Conservation (phyloP, 2,329 filamentous ascomycete species). For the Pseudogymnoascus sp. region DNA sequence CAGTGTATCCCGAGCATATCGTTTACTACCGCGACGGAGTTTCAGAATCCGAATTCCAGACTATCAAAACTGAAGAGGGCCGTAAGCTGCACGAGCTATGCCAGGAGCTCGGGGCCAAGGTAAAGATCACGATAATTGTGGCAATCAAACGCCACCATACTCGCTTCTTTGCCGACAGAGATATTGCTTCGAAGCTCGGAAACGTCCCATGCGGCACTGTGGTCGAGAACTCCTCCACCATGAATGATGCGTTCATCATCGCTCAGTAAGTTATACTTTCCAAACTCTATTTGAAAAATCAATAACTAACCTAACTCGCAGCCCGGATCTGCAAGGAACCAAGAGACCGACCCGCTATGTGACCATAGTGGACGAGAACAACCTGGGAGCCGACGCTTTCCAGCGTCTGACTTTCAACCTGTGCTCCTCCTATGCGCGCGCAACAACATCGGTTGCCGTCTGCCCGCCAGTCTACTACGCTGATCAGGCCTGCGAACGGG, state of each 20-base stretch:
- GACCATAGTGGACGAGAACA: constrained; percentile 74
- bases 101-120: constrained; percentile 9
- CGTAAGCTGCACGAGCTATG: constrained; percentile 34
- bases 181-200: constrained; percentile 56
- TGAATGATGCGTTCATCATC: constrained; percentile 76
- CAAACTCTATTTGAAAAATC: constrained; percentile 71
- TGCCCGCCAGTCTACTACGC: constrained; percentile 91
- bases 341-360: constrained; percentile 89
- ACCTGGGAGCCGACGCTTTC: constrained; percentile 57
- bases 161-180: constrained; percentile 64
- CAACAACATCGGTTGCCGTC: constrained; percentile 81
- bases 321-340: constrained; percentile 81
- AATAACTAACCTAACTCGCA: constrained; percentile 45
- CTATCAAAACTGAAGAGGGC: constrained; percentile 72
- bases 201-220: constrained; percentile 80
- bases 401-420: constrained; percentile 91
- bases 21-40: constrained; percentile 94
- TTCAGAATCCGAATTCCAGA: constrained; percentile 73
- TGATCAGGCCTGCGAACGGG: constrained; percentile 77
- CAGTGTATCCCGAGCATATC: constrained; percentile 57
- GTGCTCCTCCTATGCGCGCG: constrained; percentile 86
- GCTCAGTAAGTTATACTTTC: constrained; percentile 68
- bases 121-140: constrained; percentile 74
- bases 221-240: constrained; percentile 81
- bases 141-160: constrained; percentile 93